These are phyloP conservation scores for Yamadazyma jaroonii DNA, from an alignment of 1,139 yeast genomes.

Conservation along the genomic window DNA sequence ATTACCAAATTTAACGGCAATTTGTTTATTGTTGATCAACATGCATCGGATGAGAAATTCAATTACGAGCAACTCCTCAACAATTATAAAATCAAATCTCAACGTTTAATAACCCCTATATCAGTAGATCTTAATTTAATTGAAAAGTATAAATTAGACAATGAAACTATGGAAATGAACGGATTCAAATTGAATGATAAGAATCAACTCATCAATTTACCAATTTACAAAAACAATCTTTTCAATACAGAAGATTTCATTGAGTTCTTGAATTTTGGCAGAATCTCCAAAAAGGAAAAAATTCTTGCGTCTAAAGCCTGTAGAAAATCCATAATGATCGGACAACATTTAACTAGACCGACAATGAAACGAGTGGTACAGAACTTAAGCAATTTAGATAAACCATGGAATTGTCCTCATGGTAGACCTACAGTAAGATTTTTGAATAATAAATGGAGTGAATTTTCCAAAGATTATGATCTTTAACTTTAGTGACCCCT, in stretches of 20 bases:
- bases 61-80: slow-evolving; percentile 76
- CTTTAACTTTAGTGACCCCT: neutral
- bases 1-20: slow-evolving; percentile 58
- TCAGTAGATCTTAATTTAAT: slow-evolving; percentile 65
- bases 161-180: slow-evolving; percentile 57
- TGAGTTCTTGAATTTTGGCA: slow-evolving; percentile 53
- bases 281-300: slow-evolving; percentile 61
- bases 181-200: slow-evolving; percentile 56
- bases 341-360: slow-evolving; percentile 55
- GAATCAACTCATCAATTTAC: slow-evolving; percentile 59
- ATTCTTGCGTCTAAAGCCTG: slow-evolving; percentile 97
- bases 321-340: slow-evolving; percentile 90
- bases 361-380: slow-evolving; percentile 69
- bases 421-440: slow-evolving; percentile 98
- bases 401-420: slow-evolving; percentile 99
- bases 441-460: slow-evolving; percentile 22
- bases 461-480: slow-evolving; percentile 5
- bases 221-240: slow-evolving; percentile 65
- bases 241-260: slow-evolving; percentile 69
- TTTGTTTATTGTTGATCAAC: slow-evolving; percentile 89
- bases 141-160: slow-evolving; percentile 66
- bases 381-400: slow-evolving; percentile 68
- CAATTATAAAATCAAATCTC: slow-evolving; percentile 45
- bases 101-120: slow-evolving; percentile 69
- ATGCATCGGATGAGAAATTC: slow-evolving; percentile 93